Evolutionary conservation across 805 yeast species (phyloP), one percentile per base, ranked within the genome.

Genomic region (Tetrapisispora namnaoensis): DNA sequence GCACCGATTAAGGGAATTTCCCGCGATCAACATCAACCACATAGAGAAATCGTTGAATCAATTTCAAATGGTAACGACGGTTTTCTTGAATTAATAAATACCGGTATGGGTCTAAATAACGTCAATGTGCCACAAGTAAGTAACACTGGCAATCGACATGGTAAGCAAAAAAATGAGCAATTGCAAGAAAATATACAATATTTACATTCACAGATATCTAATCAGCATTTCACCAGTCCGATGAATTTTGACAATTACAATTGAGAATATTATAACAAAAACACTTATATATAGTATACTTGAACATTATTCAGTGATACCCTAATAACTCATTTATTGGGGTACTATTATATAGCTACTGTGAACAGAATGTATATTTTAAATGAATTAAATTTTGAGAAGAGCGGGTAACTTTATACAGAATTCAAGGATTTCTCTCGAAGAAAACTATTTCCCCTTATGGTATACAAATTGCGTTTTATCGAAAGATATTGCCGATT

Each of bases 181-280:
- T 22, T 35, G 18, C 39, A 43, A 43, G 46, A 43, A 3, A 42
- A 42, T 16, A 21, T 43, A 21, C 39, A 43, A 20, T 36, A 30
- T 36, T 34, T 43, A 43, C 46, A 43, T 35, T 35, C 46, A 43
- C 40, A 43, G n/a, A 43, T 36, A 36, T 34, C 46, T 30, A 36
- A 22, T 36, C 46, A 43, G 46, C 46, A 43, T 43, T 35, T 36
- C 21, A 35, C 27, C 22, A 24, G 35, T n/a, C 24, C 24, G 21
- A 35, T 36, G 34, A 17, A 36, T 36, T 34, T n/a, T 43, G 35
- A 43, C 4, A 35, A 17, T 24, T 42, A 34, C 14, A 42, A 34
- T 32, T 32, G n/a, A 32, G 35, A 32, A 13, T 24, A 24, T 6
- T 24, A 24, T 24, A 24, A 24, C 8, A 8, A 24, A 24, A 24